Percentiles rank a stretch among this genome's conserved stretches.
phyloP scores from a whole-genome alignment of 2,329 filamentous ascomycete genomes.

The Zymoseptoria tritici region DNA sequence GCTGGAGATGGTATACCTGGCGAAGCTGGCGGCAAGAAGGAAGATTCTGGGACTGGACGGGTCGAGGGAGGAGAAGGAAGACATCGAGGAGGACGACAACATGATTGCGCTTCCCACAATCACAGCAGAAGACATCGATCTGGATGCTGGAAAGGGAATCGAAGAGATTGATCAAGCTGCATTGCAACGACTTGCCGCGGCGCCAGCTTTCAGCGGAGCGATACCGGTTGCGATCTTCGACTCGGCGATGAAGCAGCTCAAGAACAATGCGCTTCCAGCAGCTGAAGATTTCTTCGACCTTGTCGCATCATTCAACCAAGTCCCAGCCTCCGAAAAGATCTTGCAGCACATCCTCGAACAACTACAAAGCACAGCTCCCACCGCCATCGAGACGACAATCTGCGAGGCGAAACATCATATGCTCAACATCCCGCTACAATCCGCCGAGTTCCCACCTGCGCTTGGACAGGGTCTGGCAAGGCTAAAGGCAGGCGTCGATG shows the following conservation, averaged over 20 bases:
- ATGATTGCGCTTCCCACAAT: conserved; percentile 53
- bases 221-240: conserved; percentile 92
- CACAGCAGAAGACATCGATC: conserved; percentile 56
- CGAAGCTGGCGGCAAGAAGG: conserved; percentile 68
- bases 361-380: conserved; percentile 47
- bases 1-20: conserved; percentile 87
- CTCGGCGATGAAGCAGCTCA: conserved; percentile 69
- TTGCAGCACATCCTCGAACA: conserved; percentile 64
- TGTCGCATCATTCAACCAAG: conserved; percentile 60
- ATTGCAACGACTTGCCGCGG: conserved; percentile 58
- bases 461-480: conserved; percentile 58
- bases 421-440: conserved; percentile 54
- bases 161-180: conserved; percentile 44
- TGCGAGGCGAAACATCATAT: conserved; percentile 67
- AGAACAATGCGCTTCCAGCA: conserved; percentile 53
- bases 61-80: conserved; percentile 36
- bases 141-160: conserved; percentile 45
- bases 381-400: conserved; percentile 50
- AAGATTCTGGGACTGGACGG: conserved; percentile 57
- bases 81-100: conserved; percentile 42
- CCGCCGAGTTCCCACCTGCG: conserved; percentile 64
- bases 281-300: conserved; percentile 75
- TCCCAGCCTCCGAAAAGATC: conserved; percentile 59
- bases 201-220: conserved; percentile 82
- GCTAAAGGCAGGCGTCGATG: conserved; percentile 48